Evolutionary conservation across 2,329 filamentous ascomycete species (phyloP), one percentile per base, ranked within the genome.

Genomic region (Colletotrichum siamense): DNA sequence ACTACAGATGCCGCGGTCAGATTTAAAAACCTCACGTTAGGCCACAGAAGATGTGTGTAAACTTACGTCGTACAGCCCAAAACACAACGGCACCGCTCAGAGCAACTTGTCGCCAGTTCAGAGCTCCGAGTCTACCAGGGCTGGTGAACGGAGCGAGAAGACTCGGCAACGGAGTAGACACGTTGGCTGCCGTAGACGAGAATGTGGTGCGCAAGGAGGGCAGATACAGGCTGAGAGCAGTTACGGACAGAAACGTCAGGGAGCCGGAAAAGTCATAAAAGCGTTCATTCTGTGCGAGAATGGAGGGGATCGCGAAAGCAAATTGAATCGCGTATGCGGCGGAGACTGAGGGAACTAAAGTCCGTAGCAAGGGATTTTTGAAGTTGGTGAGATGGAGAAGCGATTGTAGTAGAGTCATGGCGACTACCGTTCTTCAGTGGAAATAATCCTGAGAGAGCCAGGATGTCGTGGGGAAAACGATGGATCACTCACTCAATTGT

Each of bases 221-320:
- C 18, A 94, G 86, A 78, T 91, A 92, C 18, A 94, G 85, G 75
- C 89, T 91, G 32, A 94, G 83, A 1, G 91, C 89, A 16, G 91
- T 91, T 81, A 92, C 92, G 70, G 91, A 91, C 49, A 94, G 87
- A 81, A 93, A 94, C 4, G 93, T 94, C 36, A 93, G 80, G 16
- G 92, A 92, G 64, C 93, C 93, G 3, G 91, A 93, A 64, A 93
- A 83, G 81, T 95, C 93, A 82, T 93, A 95, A 86, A 93, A 94
- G 49, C 91, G 89, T 81, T 95, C 93, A 8, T 91, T 90, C 79
- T 92, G 88, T 36, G 87, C 85, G 30, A 88, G 78, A 76, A 94
- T 91, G 8, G 92, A 93, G 7, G 93, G 93, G 3, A 93, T 81
- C 6, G 91, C 93, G 8, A 91, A 90, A 55, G 88, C 91, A 10